Evolutionary conservation across 2,329 filamentous ascomycete species (phyloP).

Genomic region (Monosporascus sp.): DNA sequence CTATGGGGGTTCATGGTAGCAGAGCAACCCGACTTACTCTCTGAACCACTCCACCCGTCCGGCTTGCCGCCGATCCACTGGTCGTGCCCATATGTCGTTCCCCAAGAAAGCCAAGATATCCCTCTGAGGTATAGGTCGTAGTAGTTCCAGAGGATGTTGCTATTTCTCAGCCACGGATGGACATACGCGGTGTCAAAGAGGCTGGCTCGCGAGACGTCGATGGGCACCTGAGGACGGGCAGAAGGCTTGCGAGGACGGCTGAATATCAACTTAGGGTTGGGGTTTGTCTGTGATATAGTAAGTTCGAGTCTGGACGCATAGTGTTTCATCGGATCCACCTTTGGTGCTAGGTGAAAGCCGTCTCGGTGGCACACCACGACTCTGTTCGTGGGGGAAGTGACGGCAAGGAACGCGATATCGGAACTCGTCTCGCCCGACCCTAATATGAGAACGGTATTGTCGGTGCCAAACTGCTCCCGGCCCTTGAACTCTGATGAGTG

Average conservation of each 20-base stretch:
- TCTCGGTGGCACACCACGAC: slow-evolving; percentile 40
- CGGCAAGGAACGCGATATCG: slow-evolving; percentile 38
- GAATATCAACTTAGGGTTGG: slow-evolving; percentile 18
- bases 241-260: slow-evolving; percentile 10
- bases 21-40: slow-evolving; percentile 14
- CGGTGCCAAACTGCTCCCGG: slow-evolving; percentile 34
- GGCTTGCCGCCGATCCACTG: slow-evolving; percentile 43
- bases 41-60: slow-evolving; percentile 20
- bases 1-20: neutral
- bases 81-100: slow-evolving; percentile 39
- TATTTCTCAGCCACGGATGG: slow-evolving; percentile 39
- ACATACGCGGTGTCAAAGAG: slow-evolving; percentile 47
- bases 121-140: slow-evolving; percentile 41
- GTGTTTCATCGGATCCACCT: slow-evolving; percentile 23
- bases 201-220: slow-evolving; percentile 41
- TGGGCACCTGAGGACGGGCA: slow-evolving; percentile 35
- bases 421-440: slow-evolving; percentile 41
- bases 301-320: neutral
- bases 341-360: slow-evolving; percentile 40
- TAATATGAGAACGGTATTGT: slow-evolving; percentile 35
- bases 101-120: slow-evolving; percentile 38
- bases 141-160: slow-evolving; percentile 36
- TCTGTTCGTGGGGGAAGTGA: slow-evolving; percentile 35
- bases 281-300: slow-evolving; percentile 16
- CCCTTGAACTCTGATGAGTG: slow-evolving; percentile 40